phyloP scores from a whole-genome alignment of 192 early-diverging fungal genomes.

The Linnemannia schmuckeri region DNA sequence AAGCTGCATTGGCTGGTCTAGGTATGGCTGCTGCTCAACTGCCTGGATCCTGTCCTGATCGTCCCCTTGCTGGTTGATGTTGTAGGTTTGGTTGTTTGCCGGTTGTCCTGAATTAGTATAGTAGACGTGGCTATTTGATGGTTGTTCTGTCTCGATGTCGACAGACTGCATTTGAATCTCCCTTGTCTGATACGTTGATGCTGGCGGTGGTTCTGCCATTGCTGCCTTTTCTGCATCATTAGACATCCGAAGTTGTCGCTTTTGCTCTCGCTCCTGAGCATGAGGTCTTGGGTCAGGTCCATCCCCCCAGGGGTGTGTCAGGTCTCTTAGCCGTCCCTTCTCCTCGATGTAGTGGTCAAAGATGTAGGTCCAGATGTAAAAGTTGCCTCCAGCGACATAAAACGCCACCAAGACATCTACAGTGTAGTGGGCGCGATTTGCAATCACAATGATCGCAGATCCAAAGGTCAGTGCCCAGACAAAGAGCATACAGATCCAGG shows the following conservation, averaged over 20 bases:
- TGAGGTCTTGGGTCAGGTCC: conserved; percentile 34
- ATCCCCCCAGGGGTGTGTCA: conserved; percentile 29
- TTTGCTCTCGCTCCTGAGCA: conserved; percentile 8
- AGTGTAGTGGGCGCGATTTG: conserved; percentile 74
- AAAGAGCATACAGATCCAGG: conserved; percentile 55
- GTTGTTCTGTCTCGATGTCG: not conserved
- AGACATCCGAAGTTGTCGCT: not conserved
- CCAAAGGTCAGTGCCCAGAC: conserved; percentile 62
- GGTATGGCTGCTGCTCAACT: not conserved
- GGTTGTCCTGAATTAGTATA: not conserved
- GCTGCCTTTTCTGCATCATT: conserved; percentile 6
- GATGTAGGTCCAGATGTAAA: conserved; percentile 54
- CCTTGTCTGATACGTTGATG: not conserved
- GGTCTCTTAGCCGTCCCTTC: conserved; percentile 15
- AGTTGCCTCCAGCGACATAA: conserved; percentile 66
- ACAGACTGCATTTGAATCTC: conserved; percentile 3
- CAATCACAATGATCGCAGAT: conserved; percentile 68
- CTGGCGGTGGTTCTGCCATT: not conserved
- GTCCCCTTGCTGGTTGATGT: not conserved
- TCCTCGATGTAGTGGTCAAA: conserved; percentile 36
- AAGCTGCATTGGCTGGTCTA: not conserved
- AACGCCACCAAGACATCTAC: conserved; percentile 73
- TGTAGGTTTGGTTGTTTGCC: not conserved
- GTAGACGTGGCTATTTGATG: not conserved
- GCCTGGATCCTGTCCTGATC: not conserved